phyloP scores from a whole-genome alignment of 495 filamentous ascomycete genomes.

The Penicillium daleae region DNA sequence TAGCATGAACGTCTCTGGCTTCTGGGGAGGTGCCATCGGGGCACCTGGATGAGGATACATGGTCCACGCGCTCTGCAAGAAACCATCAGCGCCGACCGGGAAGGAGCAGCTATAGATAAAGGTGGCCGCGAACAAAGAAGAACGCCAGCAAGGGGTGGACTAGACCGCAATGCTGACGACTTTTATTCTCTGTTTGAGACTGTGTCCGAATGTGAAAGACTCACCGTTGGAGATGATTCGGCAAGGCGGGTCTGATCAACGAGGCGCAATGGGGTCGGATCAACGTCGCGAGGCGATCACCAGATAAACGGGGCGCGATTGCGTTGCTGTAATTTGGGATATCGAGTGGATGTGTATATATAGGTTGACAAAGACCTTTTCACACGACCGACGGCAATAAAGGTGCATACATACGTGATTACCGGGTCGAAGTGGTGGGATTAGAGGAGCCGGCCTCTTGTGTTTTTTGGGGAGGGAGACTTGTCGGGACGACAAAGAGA shows the following conservation, averaged over 20 bases:
- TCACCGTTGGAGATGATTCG: conserved; percentile 11
- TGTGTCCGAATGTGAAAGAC: conserved; percentile 7
- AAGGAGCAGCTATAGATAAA: conserved; percentile 23
- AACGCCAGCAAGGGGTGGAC: conserved; percentile 2
- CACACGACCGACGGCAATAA: conserved; percentile 19
- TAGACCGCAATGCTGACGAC: background rate
- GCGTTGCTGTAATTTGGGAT: background rate
- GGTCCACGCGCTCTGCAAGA: conserved; percentile 16
- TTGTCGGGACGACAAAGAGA: conserved; percentile 25
- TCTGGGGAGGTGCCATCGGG: conserved; percentile 74
- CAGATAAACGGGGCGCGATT: background rate
- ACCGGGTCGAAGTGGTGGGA: conserved; percentile 24
- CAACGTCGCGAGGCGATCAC: conserved; percentile 7
- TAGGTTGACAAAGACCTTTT: background rate
- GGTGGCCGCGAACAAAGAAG: conserved; percentile 22
- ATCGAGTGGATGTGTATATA: conserved; percentile 9
- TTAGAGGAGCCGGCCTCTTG: conserved; percentile 47
- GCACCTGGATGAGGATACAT: conserved; percentile 59
- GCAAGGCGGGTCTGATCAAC: conserved; percentile 8
- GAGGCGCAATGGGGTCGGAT: background rate
- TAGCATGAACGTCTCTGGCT: conserved; percentile 98
- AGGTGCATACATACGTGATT: conserved; percentile 20
- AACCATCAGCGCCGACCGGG: conserved; percentile 25
- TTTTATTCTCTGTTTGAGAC: conserved; percentile 9
- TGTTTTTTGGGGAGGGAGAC: conserved; percentile 1